Base-by-base conservation (phyloP, 805 yeast genomes). In the Dipodascopsis tothii region DNA sequence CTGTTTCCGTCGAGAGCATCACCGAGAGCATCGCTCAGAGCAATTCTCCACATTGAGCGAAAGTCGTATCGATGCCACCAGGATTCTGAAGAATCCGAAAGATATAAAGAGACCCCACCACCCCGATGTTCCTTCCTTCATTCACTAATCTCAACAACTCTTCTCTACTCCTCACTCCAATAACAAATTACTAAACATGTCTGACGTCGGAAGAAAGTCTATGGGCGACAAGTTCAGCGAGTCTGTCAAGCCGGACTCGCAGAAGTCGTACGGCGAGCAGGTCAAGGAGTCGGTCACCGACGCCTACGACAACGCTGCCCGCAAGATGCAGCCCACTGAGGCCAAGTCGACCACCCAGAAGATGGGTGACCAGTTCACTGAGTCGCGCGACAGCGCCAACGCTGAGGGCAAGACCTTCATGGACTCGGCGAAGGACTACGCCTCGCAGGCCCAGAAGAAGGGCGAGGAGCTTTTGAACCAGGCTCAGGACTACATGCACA, bases 301-400 rank as follows among this genome's bases (percentile, higher is more conserved):
- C 60, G 61, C 72, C n/a, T 73, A 71, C 57, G 95, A 86, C 70
- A 69, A 73, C 60, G 65, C 72, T 43, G 85, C 80, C 46, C 70
- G 73, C 38, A 64, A 71, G 43, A 63, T 71, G 41, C 77, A 77
- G 60, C 86, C 92, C 55, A 79, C 81, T 40, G 65, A 65, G 44
- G 70, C 78, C 57, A 85, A 85, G 73, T 79, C 88, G 36, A 65
- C 74, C 51, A 65, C 74, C 48, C 95, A 87, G 71, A 69, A 78
- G 55, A 68, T 77, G 27, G 71, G 78, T 50, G 95, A 84, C 66
- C 64, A 76, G 44, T 69, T 77, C 50, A 62, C 70, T 5, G 44
- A 46, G 40, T 71, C 71, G 60, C 75, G 74, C 52, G 77, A 77
- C 50, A 79, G 70, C 51, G 60, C 64, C 60, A 53, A 40, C 33